Base-by-base conservation (phyloP, 257 asterid genomes). In the Solanum bulbocastanum region DNA sequence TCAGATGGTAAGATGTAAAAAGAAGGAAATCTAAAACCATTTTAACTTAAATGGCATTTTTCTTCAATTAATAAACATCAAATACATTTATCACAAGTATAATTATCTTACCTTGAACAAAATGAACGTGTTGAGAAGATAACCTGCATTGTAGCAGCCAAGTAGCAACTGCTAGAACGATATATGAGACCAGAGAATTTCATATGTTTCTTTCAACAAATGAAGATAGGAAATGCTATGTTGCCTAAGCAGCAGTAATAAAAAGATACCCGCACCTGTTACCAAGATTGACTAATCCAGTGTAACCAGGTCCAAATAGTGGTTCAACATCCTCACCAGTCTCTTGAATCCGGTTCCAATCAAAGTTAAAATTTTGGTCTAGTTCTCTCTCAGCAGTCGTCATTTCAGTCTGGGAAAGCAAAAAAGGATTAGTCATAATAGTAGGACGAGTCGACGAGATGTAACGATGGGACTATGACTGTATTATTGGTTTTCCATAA, bases 301-400 rank as follows among this genome's bases (percentile, higher is more conserved):
- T 97, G 90, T 95, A 97, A 85, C 99, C 99, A 20, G 99, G 97
- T 89, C 99, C 99, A 91, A 91, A 93, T 40, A 97, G 95, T 71
- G 98, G 99, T 83, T 95, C 97, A 88, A 88, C 93, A 27, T 97
- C 98, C 89, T 93, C 93, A 83, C 99, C 98, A 78, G 98, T 97
- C 93, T 97, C 99, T 93, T 96, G 99, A 89, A 97, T 97, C 79
- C 99, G 98, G 89, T 97, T 97, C 99, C 99, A 97, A 93, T 97
- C 99, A 37, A 87, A 97, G 90, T 93, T 97, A 92, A 96, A 92
- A 88, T 96, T 97, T 88, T 94, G 98, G 91, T 97, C 99, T 87
- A 97, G 99, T 89, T 97, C 99, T 89, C 96, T 94, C 91, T 97
- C 99, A 84, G 99, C 99, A 86, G 99, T 97, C 10, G 99, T 97